Conservation (phyloP, 2,329 filamentous ascomycete genomes). For the Aspergillus cejpii region DNA sequence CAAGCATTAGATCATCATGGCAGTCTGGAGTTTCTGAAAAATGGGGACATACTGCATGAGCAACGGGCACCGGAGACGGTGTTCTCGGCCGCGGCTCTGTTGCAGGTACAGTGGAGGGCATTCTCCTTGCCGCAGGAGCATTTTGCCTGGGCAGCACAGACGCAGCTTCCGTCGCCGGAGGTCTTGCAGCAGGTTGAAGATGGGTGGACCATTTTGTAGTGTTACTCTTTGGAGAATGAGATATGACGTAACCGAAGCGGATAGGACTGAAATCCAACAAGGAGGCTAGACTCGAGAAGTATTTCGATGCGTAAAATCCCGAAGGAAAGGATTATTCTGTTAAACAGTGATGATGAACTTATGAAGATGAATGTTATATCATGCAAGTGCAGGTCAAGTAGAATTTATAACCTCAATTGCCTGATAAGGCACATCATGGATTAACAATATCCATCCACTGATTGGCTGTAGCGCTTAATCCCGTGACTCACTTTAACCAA, state of each 20-base stretch:
- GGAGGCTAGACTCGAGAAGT: no score
- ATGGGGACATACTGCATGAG: slow-evolving; percentile 60
- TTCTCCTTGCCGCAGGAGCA: slow-evolving; percentile 88
- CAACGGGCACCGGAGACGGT: slow-evolving; percentile 63
- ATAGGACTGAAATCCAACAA: no score
- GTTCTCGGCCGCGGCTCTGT: slow-evolving; percentile 71
- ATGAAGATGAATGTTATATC: neutral
- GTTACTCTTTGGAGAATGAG: neutral
- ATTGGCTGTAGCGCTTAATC: slow-evolving; percentile 11
- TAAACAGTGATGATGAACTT: neutral
- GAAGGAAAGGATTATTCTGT: neutral
- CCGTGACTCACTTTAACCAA: slow-evolving; percentile 7
- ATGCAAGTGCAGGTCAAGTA: neutral
- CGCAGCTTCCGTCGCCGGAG: slow-evolving; percentile 48
- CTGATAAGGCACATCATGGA: no score
- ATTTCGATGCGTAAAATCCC: no score
- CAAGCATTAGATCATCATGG: slow-evolving; percentile 6
- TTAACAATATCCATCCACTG: slow-evolving; percentile 24
- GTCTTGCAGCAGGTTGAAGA: slow-evolving; percentile 54
- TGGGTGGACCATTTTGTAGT: slow-evolving; percentile 42
- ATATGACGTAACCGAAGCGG: slow-evolving; percentile 5
- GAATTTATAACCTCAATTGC: slow-evolving; percentile 11
- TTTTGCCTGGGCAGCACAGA: slow-evolving; percentile 53
- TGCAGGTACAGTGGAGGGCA: slow-evolving; percentile 80
- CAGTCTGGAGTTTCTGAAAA: neutral